Evolutionary conservation across 1,284 basidiomycete species (phyloP).

Genomic region (Hypsizygus ulmarius): DNA sequence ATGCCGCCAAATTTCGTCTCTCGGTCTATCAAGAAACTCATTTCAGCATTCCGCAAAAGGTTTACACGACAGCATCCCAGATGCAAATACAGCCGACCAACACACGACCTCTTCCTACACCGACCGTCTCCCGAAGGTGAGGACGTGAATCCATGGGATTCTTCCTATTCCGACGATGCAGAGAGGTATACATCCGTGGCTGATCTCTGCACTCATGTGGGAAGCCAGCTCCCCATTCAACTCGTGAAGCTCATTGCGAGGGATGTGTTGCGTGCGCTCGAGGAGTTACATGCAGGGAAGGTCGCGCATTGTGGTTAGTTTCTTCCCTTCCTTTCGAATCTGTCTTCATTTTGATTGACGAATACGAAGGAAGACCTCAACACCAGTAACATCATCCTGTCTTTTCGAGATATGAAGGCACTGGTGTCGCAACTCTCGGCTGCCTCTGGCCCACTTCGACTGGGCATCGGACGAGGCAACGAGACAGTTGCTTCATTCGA

Average conservation of each 20-base stretch:
- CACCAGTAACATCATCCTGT: slow-evolving; percentile 21
- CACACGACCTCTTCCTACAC: background rate
- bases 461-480: slow-evolving; percentile 4
- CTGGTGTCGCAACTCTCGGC: slow-evolving; percentile 20
- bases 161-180: background rate
- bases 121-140: slow-evolving; percentile 16
- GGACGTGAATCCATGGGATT: slow-evolving; percentile 9
- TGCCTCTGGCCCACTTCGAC: too few species aligned
- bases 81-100: background rate
- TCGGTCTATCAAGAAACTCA: background rate
- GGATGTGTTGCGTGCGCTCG: slow-evolving; percentile 24
- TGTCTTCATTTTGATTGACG: background rate
- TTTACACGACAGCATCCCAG: background rate
- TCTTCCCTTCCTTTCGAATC: background rate
- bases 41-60: background rate
- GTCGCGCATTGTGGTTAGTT: slow-evolving; percentile 20
- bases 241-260: slow-evolving; percentile 28
- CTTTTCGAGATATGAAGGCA: slow-evolving; percentile 22
- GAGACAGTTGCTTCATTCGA: slow-evolving; percentile 14
- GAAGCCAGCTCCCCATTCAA: slow-evolving; percentile 23
- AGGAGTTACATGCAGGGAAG: slow-evolving; percentile 15
- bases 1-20: slow-evolving; percentile 1
- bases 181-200: slow-evolving; percentile 22
- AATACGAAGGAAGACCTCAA: slow-evolving; percentile 17
- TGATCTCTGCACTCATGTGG: slow-evolving; percentile 22